Conservation (phyloP, 78 protist species). For the Isochrysis galbana region DNA sequence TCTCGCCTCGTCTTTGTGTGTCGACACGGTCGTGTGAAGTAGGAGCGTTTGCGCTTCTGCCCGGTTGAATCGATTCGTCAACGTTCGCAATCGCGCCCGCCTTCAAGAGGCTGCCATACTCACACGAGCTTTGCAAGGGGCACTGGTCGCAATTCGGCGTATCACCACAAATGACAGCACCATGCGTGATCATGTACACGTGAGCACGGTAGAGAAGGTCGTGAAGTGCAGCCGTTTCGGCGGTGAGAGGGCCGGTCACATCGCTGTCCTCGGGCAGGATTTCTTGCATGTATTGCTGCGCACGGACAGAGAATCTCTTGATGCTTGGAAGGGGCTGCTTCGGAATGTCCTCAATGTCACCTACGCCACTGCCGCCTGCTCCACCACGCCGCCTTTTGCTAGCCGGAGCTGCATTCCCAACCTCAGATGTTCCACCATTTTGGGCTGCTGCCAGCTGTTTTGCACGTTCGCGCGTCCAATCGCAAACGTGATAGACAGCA, state of each 20-base stretch:
- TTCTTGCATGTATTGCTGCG: neutral
- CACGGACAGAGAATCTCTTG: neutral
- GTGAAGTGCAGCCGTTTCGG: neutral
- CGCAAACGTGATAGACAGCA: neutral
- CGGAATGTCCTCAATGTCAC: neutral
- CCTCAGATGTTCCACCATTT: neutral
- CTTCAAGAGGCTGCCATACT: neutral
- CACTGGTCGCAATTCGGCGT: neutral
- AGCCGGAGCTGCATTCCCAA: neutral
- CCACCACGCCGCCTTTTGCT: neutral
- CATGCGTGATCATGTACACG: slow-evolving; percentile 15
- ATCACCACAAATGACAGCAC: neutral
- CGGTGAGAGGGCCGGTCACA: neutral
- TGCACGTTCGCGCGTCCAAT: neutral
- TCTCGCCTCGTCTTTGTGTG: too few species aligned
- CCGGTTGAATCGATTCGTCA: too few species aligned
- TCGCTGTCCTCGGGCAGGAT: neutral
- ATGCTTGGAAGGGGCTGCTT: neutral
- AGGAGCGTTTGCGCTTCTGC: too few species aligned
- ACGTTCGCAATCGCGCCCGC: neutral
- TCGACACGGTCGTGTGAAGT: too few species aligned
- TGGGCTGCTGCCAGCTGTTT: neutral
- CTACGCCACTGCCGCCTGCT: neutral
- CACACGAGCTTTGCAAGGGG: neutral
- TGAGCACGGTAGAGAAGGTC: neutral